phyloP scores from a whole-genome alignment of 495 filamentous ascomycete species.

The Cenococcum geophilum region DNA sequence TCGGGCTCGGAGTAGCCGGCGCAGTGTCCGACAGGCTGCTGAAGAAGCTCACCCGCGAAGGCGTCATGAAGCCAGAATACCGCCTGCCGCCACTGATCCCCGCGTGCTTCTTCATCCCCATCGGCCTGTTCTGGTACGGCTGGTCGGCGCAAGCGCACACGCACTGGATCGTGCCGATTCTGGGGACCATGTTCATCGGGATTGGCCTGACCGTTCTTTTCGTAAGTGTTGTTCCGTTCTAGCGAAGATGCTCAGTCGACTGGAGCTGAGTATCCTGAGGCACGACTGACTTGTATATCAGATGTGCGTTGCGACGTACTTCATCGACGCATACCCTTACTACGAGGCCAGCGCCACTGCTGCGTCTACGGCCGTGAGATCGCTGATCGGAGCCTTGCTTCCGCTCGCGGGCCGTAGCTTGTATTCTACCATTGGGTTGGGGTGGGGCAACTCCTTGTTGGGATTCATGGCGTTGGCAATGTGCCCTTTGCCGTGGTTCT shows the following conservation, averaged over 20 bases:
- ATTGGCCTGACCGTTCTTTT: conserved; percentile 29
- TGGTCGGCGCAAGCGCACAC: conserved; percentile 28
- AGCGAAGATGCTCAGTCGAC: too few relatives aligned
- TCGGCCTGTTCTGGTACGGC: conserved; percentile 28
- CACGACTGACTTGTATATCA: too few relatives aligned
- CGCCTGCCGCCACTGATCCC: neutral
- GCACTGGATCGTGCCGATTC: conserved; percentile 36
- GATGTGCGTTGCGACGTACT: conserved; percentile 24
- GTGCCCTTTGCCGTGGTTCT: conserved; percentile 44
- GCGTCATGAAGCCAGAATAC: conserved; percentile 48
- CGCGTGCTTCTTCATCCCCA: neutral
- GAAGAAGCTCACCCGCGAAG: conserved; percentile 19
- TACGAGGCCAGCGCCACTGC: conserved; percentile 25
- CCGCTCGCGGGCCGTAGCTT: conserved; percentile 21
- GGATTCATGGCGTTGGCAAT: conserved; percentile 35
- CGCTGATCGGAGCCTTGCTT: conserved; percentile 19
- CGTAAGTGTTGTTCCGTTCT: conserved; percentile 17
- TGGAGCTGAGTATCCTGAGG: too few relatives aligned
- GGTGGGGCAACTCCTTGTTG: conserved; percentile 29
- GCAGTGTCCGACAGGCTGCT: conserved; percentile 9
- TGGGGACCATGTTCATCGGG: conserved; percentile 28
- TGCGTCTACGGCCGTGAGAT: conserved; percentile 23
- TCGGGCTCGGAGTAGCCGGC: conserved; percentile 26
- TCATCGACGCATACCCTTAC: conserved; percentile 26
- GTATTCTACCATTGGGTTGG: conserved; percentile 23